Conservation (phyloP, 352 stramenopile genomes). For the Lagenidium sp. region DNA sequence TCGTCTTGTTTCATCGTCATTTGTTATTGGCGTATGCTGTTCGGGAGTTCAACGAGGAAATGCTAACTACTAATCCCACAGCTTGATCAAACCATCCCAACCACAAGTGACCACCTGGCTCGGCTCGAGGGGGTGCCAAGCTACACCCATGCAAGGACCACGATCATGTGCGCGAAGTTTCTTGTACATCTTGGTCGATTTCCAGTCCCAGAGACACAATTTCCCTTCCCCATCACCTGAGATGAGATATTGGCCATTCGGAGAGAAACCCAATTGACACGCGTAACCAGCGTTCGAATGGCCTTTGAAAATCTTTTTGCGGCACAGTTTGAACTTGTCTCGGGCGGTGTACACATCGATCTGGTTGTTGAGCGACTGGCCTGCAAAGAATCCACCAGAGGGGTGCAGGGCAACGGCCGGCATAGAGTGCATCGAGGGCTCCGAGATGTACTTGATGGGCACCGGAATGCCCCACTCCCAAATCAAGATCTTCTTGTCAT, state of each 20-base stretch:
- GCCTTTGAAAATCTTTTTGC: conserved; percentile 92
- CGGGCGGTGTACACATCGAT: conserved; percentile 95
- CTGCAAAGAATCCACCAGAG: conserved; percentile 87
- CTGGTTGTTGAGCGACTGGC: conserved; percentile 98
- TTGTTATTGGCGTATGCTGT: no score
- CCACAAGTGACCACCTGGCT: conserved; percentile 95
- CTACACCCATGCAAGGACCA: conserved; percentile 90
- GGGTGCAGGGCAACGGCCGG: conserved; percentile 94
- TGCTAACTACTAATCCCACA: conserved; percentile 99
- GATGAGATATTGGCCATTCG: conserved; percentile 92
- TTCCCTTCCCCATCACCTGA: conserved; percentile 96
- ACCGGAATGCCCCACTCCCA: conserved; percentile 98
- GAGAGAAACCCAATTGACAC: conserved; percentile 93
- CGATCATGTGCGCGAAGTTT: conserved; percentile 88
- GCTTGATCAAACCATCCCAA: conserved; percentile 99
- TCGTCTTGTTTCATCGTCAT: no score
- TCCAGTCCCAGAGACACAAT: conserved; percentile 99
- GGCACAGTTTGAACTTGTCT: conserved; percentile 93
- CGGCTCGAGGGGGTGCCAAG: conserved; percentile 97
- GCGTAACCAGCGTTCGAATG: conserved; percentile 95
- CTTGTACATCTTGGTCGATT: conserved; percentile 89
- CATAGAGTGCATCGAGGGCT: conserved; percentile 99
- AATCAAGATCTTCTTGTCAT: conserved; percentile 99
- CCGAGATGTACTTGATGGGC: conserved; percentile 99
- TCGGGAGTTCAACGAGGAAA: no score